A percentile compares a stretch with the other conserved stretches of the same genome.
Evolutionary conservation across 2,329 filamentous ascomycete genomes (phyloP).

Genomic region (Mycocentrospora acerina): DNA sequence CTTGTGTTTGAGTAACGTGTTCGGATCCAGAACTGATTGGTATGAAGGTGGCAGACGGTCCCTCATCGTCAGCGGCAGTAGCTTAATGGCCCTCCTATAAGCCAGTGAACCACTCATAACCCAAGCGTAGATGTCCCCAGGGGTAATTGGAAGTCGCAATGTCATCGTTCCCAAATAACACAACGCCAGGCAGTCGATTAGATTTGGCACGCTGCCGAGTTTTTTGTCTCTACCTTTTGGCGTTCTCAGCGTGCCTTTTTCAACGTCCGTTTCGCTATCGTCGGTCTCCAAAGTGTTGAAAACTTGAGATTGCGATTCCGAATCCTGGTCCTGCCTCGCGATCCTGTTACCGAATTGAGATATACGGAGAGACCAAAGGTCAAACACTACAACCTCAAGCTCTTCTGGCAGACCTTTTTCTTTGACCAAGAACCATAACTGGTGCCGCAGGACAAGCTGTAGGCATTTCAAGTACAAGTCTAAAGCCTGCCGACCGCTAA

Average conservation of each 20-base stretch:
- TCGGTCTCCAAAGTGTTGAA: conserved; percentile 60
- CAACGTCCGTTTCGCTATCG: conserved; percentile 44
- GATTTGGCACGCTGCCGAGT: conserved; percentile 59
- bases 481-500: conserved; percentile 66
- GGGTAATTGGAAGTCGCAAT: conserved; percentile 72
- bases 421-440: conserved; percentile 72
- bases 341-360: conserved; percentile 55
- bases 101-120: conserved; percentile 67
- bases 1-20: conserved; percentile 50
- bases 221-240: conserved; percentile 45
- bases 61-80: conserved; percentile 64
- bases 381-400: conserved; percentile 75
- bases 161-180: conserved; percentile 79
- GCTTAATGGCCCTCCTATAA: conserved; percentile 64
- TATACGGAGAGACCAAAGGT: conserved; percentile 81
- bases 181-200: conserved; percentile 74
- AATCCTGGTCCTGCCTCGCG: conserved; percentile 34
- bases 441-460: conserved; percentile 81
- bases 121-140: conserved; percentile 72
- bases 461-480: conserved; percentile 81
- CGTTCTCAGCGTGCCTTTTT: conserved; percentile 10
- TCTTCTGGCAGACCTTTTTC: conserved; percentile 67
- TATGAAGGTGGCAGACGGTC: conserved; percentile 65
- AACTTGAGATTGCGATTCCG: conserved; percentile 48
- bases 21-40: conserved; percentile 59